Evolutionary conservation across 2,329 filamentous ascomycete species (phyloP).

Genomic region (Penicillium freii): DNA sequence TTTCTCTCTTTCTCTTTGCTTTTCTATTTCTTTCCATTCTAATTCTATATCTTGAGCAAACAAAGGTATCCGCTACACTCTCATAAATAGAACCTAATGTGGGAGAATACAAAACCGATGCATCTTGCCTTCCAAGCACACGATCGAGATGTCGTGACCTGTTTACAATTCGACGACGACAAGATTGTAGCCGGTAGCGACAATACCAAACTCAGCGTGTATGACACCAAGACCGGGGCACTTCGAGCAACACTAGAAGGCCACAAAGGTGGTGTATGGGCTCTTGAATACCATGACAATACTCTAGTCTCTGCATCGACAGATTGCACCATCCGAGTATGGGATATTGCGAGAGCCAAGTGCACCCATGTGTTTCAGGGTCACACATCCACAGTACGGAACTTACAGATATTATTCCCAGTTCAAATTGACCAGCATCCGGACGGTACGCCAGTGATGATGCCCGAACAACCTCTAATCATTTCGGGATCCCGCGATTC

Average conservation of each 20-base stretch:
- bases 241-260: slow-evolving; percentile 80
- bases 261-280: slow-evolving; percentile 97
- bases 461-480: slow-evolving; percentile 90
- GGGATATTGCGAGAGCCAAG: slow-evolving; percentile 90
- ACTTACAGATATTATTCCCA: slow-evolving; percentile 89
- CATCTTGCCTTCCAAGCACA: slow-evolving; percentile 95
- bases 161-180: slow-evolving; percentile 93
- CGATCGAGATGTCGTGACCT: slow-evolving; percentile 93
- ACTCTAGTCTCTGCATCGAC: slow-evolving; percentile 97
- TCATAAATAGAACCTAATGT: slow-evolving; percentile 57
- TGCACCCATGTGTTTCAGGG: slow-evolving; percentile 96
- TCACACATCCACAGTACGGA: slow-evolving; percentile 94
- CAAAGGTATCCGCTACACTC: too few species aligned
- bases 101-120: slow-evolving; percentile 72
- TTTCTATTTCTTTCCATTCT: neutral
- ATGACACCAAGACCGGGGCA: slow-evolving; percentile 91
- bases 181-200: slow-evolving; percentile 98
- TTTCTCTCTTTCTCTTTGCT: too few species aligned
- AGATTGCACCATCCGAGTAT: slow-evolving; percentile 95
- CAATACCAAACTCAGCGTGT: slow-evolving; percentile 95
- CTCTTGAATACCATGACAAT: slow-evolving; percentile 92
- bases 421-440: slow-evolving; percentile 68
- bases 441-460: slow-evolving; percentile 72
- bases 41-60: neutral
- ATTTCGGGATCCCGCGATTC: slow-evolving; percentile 97